phyloP scores from a whole-genome alignment of 1,139 yeast species.

The Protomyces pachydermus region DNA sequence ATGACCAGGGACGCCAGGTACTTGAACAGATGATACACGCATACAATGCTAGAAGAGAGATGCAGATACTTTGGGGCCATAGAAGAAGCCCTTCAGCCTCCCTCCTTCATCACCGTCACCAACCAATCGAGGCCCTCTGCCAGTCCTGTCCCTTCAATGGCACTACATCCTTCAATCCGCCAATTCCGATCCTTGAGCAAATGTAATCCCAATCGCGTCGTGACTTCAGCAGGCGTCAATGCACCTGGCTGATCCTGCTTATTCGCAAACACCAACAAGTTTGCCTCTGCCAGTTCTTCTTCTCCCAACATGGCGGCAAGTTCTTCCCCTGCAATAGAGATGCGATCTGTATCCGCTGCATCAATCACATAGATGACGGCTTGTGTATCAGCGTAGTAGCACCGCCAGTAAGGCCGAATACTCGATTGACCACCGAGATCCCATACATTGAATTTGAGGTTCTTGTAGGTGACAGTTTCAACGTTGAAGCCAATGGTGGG shows the following conservation, averaged over 20 bases:
- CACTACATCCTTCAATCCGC: constrained; percentile 97
- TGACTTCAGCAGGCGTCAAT: constrained; percentile 87
- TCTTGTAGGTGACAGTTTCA: constrained; percentile 84
- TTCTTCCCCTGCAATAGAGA: constrained; percentile 81
- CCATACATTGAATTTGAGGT: constrained; percentile 80
- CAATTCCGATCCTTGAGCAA: constrained; percentile 93
- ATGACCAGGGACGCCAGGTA: no score
- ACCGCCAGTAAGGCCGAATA: constrained; percentile 96
- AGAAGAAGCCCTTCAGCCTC: not conserved
- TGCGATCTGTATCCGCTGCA: constrained; percentile 91
- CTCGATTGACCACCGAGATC: constrained; percentile 95
- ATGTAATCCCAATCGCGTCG: constrained; percentile 76
- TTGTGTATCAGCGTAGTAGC: constrained; percentile 62
- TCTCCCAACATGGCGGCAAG: constrained; percentile 86
- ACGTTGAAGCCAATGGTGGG: constrained; percentile 88
- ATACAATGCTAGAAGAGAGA: not conserved
- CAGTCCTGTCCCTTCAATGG: constrained; percentile 78
- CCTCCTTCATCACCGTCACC: constrained; percentile 87
- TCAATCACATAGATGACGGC: constrained; percentile 81
- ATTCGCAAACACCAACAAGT: constrained; percentile 89
- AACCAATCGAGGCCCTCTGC: constrained; percentile 90
- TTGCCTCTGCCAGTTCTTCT: constrained; percentile 85
- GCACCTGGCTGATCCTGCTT: constrained; percentile 98
- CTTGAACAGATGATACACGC: not conserved
- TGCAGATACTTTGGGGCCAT: not conserved